Conservation (phyloP, 2,329 filamentous ascomycete species). For the Microsporum ferrugineum region DNA sequence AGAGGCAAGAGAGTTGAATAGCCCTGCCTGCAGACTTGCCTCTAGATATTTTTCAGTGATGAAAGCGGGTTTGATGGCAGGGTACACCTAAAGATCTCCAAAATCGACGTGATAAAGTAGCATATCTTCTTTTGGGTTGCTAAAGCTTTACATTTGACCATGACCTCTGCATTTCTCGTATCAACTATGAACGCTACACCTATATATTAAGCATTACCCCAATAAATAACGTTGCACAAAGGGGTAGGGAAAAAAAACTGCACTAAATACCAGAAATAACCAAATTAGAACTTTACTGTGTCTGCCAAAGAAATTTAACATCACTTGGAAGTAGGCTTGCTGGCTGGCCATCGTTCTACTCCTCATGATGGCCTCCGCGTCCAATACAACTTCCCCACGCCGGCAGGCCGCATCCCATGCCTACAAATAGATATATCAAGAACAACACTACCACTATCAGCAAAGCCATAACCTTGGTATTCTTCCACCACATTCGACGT, state of each 20-base stretch:
- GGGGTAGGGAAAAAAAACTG: neutral
- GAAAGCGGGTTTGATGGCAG: slow-evolving; percentile 33
- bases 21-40: slow-evolving; percentile 34
- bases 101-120: neutral
- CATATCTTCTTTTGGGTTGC: neutral
- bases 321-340: neutral
- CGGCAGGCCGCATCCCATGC: slow-evolving; percentile 60
- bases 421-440: slow-evolving; percentile 58
- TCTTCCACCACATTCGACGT: slow-evolving; percentile 99
- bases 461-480: slow-evolving; percentile 84
- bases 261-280: slow-evolving; percentile 1
- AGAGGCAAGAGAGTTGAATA: slow-evolving; percentile 6
- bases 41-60: slow-evolving; percentile 20
- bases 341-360: neutral
- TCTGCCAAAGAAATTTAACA: neutral
- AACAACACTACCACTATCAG: slow-evolving; percentile 59
- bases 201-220: slow-evolving; percentile 2
- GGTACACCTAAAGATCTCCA: slow-evolving; percentile 19
- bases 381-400: slow-evolving; percentile 38
- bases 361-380: neutral
- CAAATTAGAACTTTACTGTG: neutral
- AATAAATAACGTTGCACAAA: neutral
- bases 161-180: neutral
- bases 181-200: neutral
- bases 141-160: neutral